phyloP scores from a whole-genome alignment of 768 basidiomycete species.

The Kwoniella sp. region DNA sequence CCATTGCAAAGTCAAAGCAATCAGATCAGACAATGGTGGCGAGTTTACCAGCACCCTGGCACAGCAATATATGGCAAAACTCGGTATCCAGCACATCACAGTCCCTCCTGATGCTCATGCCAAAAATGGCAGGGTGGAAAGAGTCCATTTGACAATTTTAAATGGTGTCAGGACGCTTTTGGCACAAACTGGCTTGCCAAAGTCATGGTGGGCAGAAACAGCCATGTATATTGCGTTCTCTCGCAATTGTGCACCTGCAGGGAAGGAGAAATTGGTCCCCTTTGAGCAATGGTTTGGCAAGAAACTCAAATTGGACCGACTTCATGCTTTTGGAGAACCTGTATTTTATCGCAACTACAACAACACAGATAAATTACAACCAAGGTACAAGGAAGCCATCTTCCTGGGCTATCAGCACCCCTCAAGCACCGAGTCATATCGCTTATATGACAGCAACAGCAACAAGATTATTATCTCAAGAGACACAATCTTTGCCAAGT shows the following conservation, averaged over 20 bases:
- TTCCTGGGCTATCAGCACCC: conserved; percentile 8
- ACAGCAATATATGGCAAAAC: not conserved
- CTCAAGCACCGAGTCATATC: not conserved
- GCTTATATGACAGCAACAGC: not conserved
- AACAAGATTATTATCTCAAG: conserved; percentile 6
- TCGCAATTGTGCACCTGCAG: conserved; percentile 16
- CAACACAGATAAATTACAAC: conserved; percentile 6
- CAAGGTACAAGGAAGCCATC: not conserved
- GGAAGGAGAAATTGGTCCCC: not conserved
- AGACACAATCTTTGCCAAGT: conserved; percentile 3
- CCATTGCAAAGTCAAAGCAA: conserved; percentile 7
- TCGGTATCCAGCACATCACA: conserved; percentile 4
- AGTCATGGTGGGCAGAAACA: conserved; percentile 26
- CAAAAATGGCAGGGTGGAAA: conserved; percentile 33
- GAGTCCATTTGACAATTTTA: conserved; percentile 25
- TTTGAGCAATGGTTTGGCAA: conserved; percentile 10
- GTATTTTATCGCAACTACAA: not conserved
- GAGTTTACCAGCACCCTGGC: conserved; percentile 1
- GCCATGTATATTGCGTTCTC: conserved; percentile 20
- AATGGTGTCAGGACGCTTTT: conserved; percentile 29
- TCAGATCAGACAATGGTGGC: conserved; percentile 14
- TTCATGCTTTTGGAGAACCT: conserved; percentile 2
- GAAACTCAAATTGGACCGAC: conserved; percentile 12
- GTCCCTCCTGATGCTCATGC: conserved; percentile 31
- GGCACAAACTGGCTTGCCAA: conserved; percentile 14